Base-by-base conservation (phyloP, 345 rosid species). In the Diplotaxis tenuifolia region DNA sequence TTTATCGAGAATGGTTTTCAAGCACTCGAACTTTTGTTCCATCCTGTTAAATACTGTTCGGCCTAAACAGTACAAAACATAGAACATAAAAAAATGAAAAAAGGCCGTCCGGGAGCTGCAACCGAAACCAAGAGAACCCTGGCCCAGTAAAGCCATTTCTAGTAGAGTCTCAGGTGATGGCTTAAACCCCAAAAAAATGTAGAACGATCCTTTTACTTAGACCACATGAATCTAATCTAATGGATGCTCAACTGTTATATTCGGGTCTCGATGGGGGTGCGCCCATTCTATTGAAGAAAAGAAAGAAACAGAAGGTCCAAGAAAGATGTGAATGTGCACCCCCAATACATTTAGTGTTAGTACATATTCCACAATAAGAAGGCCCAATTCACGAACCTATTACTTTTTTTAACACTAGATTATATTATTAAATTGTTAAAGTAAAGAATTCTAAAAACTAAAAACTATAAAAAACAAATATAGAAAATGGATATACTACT, bases 71-170 rank as follows among this genome's bases (percentile, higher is more conserved):
- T 14, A 40, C 16, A 40, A 12, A 36, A 36, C 42, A 11, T 11
- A 36, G 42, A 36, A 40, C 47, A n/a, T 11, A 11, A 16, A 16
- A 4, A 59, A 15, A n/a, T n/a, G 16, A 15, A 15, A 28, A 28
- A 11, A 5, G 2, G 12, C 63, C 21, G 22, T 16, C 47, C 47
- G 15, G 47, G 15, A 36, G 45, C 49, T 6, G 6, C 21, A 6
- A 29, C 14, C 63, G 40, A 4, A 15, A 59, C 42, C 40, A 16
- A 29, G 14, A 62, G 9, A 20, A 12, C 11, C 49, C 9, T 2
- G 67, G 52, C 75, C 36, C 11, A 19, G 69, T n/a, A n/a, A n/a
- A n/a, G 69, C 55, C 21, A 4, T 16, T 32, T 21, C 25, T 47
- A n/a, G 15, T 18, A 57, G 9, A 5, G 29, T 59, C 66, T 34